Evolutionary conservation across 345 rosid species (phyloP).

Genomic region (Nephelium lappaceum): DNA sequence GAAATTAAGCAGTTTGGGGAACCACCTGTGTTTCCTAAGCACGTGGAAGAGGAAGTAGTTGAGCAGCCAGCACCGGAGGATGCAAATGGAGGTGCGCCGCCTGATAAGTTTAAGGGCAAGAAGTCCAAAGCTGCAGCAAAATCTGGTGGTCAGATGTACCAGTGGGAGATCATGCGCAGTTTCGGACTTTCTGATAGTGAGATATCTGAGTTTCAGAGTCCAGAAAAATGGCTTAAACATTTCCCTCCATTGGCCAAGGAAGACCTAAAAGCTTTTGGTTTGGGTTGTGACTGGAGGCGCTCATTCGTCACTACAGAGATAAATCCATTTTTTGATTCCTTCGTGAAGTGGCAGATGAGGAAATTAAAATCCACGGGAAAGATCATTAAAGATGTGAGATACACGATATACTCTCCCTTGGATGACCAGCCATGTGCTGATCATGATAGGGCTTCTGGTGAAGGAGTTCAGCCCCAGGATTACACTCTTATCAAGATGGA

Average conservation of each 20-base stretch:
- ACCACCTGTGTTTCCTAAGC: constrained; percentile 66
- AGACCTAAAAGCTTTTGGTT: constrained; percentile 82
- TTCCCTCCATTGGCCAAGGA: constrained; percentile 82
- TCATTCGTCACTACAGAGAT: constrained; percentile 85
- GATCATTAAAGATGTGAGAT: constrained; percentile 80
- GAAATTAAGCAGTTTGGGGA: constrained; percentile 73
- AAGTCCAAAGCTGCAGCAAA: constrained; percentile 91
- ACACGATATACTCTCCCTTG: constrained; percentile 82
- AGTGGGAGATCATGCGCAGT: constrained; percentile 98
- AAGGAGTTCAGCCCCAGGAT: constrained; percentile 97
- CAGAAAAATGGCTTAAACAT: constrained; percentile 71
- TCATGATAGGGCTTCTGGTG: constrained; percentile 94
- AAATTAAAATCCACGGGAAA: constrained; percentile 86
- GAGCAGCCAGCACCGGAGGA: constrained; percentile 37
- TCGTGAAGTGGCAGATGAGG: constrained; percentile 94
- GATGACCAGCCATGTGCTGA: constrained; percentile 98
- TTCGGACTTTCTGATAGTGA: constrained; percentile 74
- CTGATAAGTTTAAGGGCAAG: constrained; percentile 73
- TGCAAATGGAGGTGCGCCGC: constrained; percentile 35
- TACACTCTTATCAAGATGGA: constrained; percentile 93
- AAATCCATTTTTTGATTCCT: constrained; percentile 76
- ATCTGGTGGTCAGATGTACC: constrained; percentile 72
- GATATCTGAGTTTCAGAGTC: constrained; percentile 71
- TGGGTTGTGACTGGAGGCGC: constrained; percentile 95
- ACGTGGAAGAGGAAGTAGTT: constrained; percentile 38